phyloP scores from a whole-genome alignment of 2,329 filamentous ascomycete genomes.

The Alternaria tenuissima region DNA sequence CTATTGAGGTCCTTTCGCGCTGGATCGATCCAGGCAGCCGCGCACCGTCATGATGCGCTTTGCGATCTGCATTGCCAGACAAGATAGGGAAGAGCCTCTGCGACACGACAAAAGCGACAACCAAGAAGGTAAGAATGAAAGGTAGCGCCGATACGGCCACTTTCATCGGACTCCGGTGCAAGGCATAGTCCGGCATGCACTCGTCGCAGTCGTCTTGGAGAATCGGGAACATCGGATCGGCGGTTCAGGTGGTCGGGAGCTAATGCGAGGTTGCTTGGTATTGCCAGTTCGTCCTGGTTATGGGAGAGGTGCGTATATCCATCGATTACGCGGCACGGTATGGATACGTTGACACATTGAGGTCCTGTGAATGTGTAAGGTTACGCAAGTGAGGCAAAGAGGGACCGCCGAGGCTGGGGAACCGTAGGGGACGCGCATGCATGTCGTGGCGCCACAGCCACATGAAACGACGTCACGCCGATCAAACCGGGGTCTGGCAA shows the following conservation, averaged over 20 bases:
- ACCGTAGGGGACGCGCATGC: conserved; percentile 20
- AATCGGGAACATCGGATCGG: conserved; percentile 42
- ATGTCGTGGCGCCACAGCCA: conserved; percentile 26
- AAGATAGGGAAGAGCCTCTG: conserved; percentile 78
- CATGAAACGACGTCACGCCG: conserved; percentile 33
- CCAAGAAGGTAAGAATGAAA: conserved; percentile 74
- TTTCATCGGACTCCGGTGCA: conserved; percentile 56
- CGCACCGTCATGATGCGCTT: conserved; percentile 69
- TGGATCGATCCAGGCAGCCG: conserved; percentile 58
- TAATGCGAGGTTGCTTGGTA: conserved; percentile 21
- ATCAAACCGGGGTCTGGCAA: conserved; percentile 22
- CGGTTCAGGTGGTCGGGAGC: conserved; percentile 12
- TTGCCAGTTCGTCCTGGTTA: conserved; percentile 29
- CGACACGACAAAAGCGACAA: conserved; percentile 69
- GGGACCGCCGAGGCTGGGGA: conserved; percentile 18
- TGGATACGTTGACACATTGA: conserved; percentile 17
- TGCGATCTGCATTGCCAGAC: conserved; percentile 64
- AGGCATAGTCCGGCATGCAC: conserved; percentile 63
- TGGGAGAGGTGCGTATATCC: conserved; percentile 31
- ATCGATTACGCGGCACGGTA: conserved; percentile 31
- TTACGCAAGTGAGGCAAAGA: conserved; percentile 17
- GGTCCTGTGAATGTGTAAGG: conserved; percentile 1
- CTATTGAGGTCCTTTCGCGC: conserved; percentile 33
- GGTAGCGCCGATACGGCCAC: conserved; percentile 70
- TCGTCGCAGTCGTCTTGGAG: conserved; percentile 63